Base-by-base conservation (phyloP, 2,329 filamentous ascomycete species). In the Colletotrichum gloeosporioides region DNA sequence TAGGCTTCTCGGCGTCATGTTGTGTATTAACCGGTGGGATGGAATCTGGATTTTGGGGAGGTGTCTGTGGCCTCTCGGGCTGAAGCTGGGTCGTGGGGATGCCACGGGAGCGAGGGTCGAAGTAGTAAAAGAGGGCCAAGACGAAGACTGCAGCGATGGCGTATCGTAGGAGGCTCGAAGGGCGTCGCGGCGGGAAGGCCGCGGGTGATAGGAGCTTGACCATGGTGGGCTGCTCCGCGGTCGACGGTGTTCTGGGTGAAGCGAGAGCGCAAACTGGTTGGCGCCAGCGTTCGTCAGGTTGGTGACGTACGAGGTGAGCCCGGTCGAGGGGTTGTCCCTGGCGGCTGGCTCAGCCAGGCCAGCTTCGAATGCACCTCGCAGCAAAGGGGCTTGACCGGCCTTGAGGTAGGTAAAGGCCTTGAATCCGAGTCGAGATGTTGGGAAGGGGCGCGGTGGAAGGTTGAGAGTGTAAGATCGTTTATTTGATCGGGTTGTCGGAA, bases 131-230 rank as follows among this genome's bases (percentile, higher is more conserved):
- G 15, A 84, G 73, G 31, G 76, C 78, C 66, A 84, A 64, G 72
- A 93, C 74, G 76, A 95, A 92, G 8, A 93, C 94, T 25, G 90
- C 85, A 36, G 89, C 83, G 4, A 95, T 88, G 79, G 94, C 93
- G 80, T 90, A 90, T 69, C 93, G 89, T 71, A 95, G 92, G 69
- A 88, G 86, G 71, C 87, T 85, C 66, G 86, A 87, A 10, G 83
- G 85, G 70, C 87, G 85, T 74, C 87, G 84, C 72, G 86, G 85
- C 55, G 86, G 85, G 73, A 88, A 87, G 44, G 44, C 44, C 36
- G 82, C 82, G 39, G 85, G 83, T 77, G 85, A 83, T 75, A 85
- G 81, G 82, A 87, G 57, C 63, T 77, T 78, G 69, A 78, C 76
- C 77, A 78, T 78, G 62, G 59, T 32, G 66, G 57, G 27, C 7